These are phyloP conservation scores for Chloropicon primus DNA, from an alignment of 139 green algal species.

Conservation along the genomic window DNA sequence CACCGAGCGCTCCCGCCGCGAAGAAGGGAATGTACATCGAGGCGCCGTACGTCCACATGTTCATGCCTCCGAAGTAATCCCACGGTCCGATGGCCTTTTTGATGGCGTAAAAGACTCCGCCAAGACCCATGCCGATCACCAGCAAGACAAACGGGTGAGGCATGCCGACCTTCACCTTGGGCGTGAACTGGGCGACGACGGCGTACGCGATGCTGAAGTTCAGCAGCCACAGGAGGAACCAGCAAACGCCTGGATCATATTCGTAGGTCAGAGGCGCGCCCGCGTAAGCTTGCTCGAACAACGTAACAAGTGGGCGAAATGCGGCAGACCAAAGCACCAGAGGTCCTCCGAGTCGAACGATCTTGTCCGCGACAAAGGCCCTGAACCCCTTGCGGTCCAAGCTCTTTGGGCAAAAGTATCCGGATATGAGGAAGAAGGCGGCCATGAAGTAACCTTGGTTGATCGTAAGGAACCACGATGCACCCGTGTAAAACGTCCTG, in stretches of 20 bases:
- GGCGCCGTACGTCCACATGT: background rate
- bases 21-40: background rate
- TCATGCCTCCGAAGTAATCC: too few relatives aligned
- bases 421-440: slow-evolving; percentile 9
- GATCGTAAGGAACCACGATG: background rate
- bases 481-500: background rate
- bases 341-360: background rate
- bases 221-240: slow-evolving; percentile 9
- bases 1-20: background rate
- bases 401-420: slow-evolving; percentile 1
- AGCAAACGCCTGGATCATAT: background rate
- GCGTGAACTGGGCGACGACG: background rate
- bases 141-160: background rate
- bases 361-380: background rate
- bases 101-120: background rate
- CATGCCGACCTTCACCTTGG: background rate
- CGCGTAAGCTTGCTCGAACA: background rate
- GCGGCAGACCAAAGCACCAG: background rate
- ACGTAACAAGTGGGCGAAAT: background rate
- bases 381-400: slow-evolving; percentile 1
- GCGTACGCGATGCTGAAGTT: slow-evolving; percentile 6
- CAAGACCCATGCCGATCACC: background rate
- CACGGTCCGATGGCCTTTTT: background rate
- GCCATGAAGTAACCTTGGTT: slow-evolving; percentile 7
- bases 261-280: background rate